Conservation (phyloP, 2,329 filamentous ascomycete species). For the Venturia carpophila region DNA sequence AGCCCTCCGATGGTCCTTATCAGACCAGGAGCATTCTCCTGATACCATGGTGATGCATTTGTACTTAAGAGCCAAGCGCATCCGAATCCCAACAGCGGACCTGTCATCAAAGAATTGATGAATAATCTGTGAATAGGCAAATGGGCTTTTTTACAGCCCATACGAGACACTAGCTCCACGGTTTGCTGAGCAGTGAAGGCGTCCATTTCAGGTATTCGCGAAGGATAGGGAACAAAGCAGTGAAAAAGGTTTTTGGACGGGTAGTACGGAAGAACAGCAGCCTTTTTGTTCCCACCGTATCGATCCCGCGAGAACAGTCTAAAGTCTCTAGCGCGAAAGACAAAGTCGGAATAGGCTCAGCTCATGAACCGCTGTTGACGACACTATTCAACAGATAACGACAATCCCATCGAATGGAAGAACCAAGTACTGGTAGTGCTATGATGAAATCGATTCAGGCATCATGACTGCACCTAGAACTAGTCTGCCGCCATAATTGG, state of each 20-base stretch:
- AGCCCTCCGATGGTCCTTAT: conserved; percentile 5
- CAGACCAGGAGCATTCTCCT: conserved; percentile 11
- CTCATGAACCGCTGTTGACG: too few species aligned
- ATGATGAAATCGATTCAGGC: too few species aligned
- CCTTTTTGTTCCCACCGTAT: too few species aligned
- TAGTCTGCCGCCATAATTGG: too few species aligned
- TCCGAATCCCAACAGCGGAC: conserved; percentile 8
- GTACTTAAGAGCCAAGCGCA: background rate
- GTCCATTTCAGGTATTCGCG: background rate
- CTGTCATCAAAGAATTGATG: background rate
- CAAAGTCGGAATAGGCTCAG: too few species aligned
- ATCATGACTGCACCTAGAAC: too few species aligned
- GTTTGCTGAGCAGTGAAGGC: conserved; percentile 3
- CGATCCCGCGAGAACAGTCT: too few species aligned
- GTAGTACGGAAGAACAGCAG: too few species aligned
- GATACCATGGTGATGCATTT: conserved; percentile 2
- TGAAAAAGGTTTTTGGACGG: background rate
- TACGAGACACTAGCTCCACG: conserved; percentile 5
- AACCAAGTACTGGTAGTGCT: too few species aligned
- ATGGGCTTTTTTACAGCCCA: conserved; percentile 1
- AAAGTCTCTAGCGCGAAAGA: too few species aligned
- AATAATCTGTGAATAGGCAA: background rate
- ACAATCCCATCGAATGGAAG: too few species aligned
- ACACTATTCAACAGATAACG: too few species aligned
- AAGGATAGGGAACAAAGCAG: background rate